These are phyloP conservation scores for Hibiscus syriacus DNA, from an alignment of 345 rosid species.

Conservation along the genomic window DNA sequence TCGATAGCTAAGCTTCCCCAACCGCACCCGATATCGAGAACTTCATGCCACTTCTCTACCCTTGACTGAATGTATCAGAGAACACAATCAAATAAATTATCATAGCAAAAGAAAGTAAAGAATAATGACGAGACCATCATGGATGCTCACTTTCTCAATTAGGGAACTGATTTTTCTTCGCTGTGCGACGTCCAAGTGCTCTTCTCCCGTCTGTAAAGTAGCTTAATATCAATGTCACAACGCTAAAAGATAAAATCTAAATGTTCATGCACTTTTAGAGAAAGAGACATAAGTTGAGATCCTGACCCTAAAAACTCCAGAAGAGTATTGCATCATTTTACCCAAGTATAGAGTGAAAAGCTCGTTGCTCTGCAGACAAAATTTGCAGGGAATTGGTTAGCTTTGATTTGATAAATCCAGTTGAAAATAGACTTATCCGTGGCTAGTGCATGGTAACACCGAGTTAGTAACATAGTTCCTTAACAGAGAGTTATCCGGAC, in stretches of 20 bases:
- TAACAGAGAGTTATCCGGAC: no score
- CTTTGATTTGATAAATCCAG: neutral
- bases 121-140: neutral
- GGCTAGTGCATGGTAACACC: no score
- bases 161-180: conserved; percentile 57
- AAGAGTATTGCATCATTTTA: conserved; percentile 85
- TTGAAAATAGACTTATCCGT: neutral
- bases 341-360: conserved; percentile 66
- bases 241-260: neutral
- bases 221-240: neutral
- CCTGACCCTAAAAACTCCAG: conserved; percentile 66
- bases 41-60: conserved; percentile 46
- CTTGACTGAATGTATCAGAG: conserved; percentile 33
- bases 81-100: neutral
- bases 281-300: neutral
- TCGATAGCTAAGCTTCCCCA: conserved; percentile 91
- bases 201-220: conserved; percentile 39
- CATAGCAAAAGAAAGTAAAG: neutral
- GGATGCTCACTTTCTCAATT: conserved; percentile 49
- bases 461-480: no score
- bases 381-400: neutral
- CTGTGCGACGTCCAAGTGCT: conserved; percentile 63
- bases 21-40: conserved; percentile 87
- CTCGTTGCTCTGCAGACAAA: conserved; percentile 56
- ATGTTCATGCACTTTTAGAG: neutral